Conservation (phyloP, 176 grass and related monocot genomes). For the Raddia distichophylla region DNA sequence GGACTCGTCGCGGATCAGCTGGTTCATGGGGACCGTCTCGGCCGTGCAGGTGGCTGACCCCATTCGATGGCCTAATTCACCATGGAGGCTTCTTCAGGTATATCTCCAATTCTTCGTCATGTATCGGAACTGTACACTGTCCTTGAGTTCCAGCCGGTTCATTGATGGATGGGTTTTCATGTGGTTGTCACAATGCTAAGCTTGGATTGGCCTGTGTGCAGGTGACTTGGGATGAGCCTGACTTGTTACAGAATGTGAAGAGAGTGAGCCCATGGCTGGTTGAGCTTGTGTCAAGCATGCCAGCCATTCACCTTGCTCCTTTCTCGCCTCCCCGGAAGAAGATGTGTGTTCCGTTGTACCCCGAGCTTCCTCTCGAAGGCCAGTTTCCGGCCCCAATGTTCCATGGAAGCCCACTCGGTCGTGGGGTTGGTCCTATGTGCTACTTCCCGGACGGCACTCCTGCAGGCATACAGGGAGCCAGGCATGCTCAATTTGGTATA, state of each 20-base stretch:
- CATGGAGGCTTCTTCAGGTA: conserved; percentile 96
- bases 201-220: conserved; percentile 48
- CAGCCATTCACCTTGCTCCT: conserved; percentile 66
- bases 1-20: conserved; percentile 92
- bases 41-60: conserved; percentile 82
- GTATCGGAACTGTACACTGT: conserved; percentile 12
- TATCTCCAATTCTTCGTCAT: conserved; percentile 12
- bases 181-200: conserved; percentile 30
- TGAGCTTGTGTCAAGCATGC: conserved; percentile 85
- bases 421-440: conserved; percentile 57
- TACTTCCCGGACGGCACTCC: conserved; percentile 76
- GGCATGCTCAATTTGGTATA: conserved; percentile 99
- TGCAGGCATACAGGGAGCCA: conserved; percentile 99
- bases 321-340: conserved; percentile 96
- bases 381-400: conserved; percentile 62
- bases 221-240: conserved; percentile 97
- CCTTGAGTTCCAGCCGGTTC: background rate
- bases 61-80: conserved; percentile 80
- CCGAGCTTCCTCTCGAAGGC: conserved; percentile 57
- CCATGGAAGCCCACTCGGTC: conserved; percentile 54
- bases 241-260: conserved; percentile 97
- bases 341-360: conserved; percentile 59
- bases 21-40: conserved; percentile 93
- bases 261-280: conserved; percentile 92
- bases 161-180: background rate